Conservation (phyloP, 2,329 filamentous ascomycete species). For the Paracoccidioides brasiliensis region DNA sequence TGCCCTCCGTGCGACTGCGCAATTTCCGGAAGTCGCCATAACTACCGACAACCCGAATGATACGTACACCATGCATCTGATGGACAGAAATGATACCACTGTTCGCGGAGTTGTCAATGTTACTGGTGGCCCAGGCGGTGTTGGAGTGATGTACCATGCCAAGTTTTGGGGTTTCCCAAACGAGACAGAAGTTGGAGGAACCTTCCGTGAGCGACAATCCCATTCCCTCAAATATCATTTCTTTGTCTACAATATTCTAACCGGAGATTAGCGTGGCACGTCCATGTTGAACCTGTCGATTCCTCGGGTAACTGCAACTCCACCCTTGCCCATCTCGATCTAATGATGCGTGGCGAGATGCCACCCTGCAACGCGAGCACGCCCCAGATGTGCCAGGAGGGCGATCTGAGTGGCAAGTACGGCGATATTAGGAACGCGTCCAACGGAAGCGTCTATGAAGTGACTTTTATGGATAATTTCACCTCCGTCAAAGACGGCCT, state of each 20-base stretch:
- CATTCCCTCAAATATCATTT: not conserved
- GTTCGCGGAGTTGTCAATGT: conserved; percentile 42
- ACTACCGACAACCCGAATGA: conserved; percentile 47
- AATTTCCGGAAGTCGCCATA: conserved; percentile 38
- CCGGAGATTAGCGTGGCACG: conserved; percentile 46
- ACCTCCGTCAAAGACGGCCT: conserved; percentile 30
- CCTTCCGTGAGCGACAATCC: conserved; percentile 41
- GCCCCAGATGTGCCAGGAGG: conserved; percentile 58
- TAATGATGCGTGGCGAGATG: conserved; percentile 50
- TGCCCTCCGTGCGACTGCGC: conserved; percentile 12
- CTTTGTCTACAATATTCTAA: not conserved
- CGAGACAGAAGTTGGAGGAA: conserved; percentile 38
- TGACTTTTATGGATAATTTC: conserved; percentile 36
- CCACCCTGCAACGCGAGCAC: conserved; percentile 45
- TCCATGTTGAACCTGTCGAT: conserved; percentile 54
- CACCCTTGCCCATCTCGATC: conserved; percentile 58
- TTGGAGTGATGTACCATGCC: conserved; percentile 44
- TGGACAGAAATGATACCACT: conserved; percentile 40
- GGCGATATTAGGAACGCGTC: conserved; percentile 44
- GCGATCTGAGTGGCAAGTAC: conserved; percentile 64
- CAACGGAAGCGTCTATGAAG: conserved; percentile 16
- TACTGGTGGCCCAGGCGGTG: conserved; percentile 35
- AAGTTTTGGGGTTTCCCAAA: conserved; percentile 47
- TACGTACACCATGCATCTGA: conserved; percentile 45
- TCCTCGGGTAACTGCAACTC: conserved; percentile 56